Evolutionary conservation across 148 eudicot species (phyloP).

Genomic region (Chenopodium quinoa): DNA sequence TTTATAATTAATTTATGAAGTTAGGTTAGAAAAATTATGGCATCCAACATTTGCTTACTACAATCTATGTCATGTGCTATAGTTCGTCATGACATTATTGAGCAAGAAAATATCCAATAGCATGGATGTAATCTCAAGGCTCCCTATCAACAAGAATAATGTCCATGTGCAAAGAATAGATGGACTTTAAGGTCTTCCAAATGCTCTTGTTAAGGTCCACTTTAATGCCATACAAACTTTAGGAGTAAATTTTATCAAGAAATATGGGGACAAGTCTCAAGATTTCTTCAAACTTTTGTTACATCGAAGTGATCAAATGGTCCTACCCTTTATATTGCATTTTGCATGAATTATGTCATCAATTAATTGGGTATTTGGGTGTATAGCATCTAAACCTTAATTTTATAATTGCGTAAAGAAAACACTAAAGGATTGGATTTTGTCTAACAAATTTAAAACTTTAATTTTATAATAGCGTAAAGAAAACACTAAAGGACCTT

Average conservation of each 20-base stretch:
- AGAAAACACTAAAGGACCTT: no score
- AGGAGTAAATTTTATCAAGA: not conserved
- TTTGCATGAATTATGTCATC: constrained; percentile 12
- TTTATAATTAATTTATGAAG: no score
- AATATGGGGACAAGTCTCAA: constrained; percentile 7
- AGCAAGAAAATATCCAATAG: not conserved
- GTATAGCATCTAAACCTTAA: no score
- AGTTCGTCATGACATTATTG: not conserved
- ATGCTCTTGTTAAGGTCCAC: not conserved
- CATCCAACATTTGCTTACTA: no score
- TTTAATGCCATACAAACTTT: no score
- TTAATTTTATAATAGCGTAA: no score
- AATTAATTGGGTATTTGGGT: not conserved
- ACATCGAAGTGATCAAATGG: constrained; percentile 11
- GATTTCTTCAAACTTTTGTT: constrained; percentile 15
- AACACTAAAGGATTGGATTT: no score
- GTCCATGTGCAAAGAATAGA: constrained; percentile 14
- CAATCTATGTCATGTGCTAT: not conserved
- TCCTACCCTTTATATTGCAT: constrained; percentile 6
- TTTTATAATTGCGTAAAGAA: no score
- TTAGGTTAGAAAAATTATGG: no score
- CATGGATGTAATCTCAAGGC: not conserved
- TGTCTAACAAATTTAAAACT: no score
- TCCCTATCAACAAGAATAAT: not conserved
- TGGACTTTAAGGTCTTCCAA: not conserved